A percentile compares a stretch with the other conserved stretches of the same genome.
Evolutionary conservation across 2,329 filamentous ascomycete species (phyloP).

Genomic region (Cercospora berteroae): DNA sequence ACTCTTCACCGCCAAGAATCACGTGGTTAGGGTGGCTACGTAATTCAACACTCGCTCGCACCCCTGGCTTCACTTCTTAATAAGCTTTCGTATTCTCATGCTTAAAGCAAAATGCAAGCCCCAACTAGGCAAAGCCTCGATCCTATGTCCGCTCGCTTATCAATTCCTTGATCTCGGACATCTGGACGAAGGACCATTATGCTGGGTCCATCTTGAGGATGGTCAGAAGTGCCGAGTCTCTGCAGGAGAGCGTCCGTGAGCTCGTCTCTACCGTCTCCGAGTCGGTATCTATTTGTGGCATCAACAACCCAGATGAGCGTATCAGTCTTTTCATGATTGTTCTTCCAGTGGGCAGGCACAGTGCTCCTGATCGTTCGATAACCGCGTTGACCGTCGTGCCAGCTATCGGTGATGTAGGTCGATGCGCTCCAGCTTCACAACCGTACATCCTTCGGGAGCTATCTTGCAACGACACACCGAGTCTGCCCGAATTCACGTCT

Average conservation of each 20-base stretch:
- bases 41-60: no score
- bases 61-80: background rate
- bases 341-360: constrained; percentile 83
- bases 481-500: background rate
- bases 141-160: background rate
- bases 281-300: constrained; percentile 82
- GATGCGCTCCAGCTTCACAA: no score
- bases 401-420: background rate
- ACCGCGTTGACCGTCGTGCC: background rate
- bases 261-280: constrained; percentile 84
- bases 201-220: background rate
- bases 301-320: constrained; percentile 98
- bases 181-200: background rate
- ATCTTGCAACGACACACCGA: background rate
- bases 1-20: no score
- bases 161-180: background rate
- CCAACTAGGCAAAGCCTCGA: background rate
- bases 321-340: constrained; percentile 99
- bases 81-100: background rate
- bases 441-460: no score
- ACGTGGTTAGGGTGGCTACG: no score
- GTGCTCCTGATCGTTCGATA: background rate
- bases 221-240: constrained; percentile 63
- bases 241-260: constrained; percentile 82
- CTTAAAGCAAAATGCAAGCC: background rate